Conservation (phyloP, 1,284 basidiomycete species). For the Salmacisia buchloeana region DNA sequence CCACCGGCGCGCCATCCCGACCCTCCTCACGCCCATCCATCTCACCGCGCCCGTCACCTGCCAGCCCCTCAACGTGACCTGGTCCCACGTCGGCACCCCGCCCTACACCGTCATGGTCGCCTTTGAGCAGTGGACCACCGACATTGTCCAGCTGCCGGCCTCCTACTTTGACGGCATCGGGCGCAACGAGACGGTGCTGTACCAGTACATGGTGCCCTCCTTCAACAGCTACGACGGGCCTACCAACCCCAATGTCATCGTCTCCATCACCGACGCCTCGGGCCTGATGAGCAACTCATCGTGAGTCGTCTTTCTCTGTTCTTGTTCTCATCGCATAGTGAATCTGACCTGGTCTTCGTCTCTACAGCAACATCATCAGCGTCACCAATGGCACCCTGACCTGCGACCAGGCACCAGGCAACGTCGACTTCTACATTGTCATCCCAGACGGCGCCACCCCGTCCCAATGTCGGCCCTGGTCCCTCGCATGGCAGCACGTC, state of each 20-base stretch:
- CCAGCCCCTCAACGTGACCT: slow-evolving; percentile 35
- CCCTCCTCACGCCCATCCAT: not conserved
- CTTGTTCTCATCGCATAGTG: not conserved
- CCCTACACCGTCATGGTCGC: slow-evolving; percentile 36
- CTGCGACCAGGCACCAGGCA: not conserved
- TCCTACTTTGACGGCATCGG: slow-evolving; percentile 28
- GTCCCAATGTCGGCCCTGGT: not conserved
- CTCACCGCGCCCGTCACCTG: slow-evolving; percentile 22
- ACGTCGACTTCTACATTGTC: slow-evolving; percentile 2
- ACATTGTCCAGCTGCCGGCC: slow-evolving; percentile 20
- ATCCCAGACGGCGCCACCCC: not conserved
- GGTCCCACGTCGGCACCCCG: slow-evolving; percentile 25
- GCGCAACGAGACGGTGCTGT: slow-evolving; percentile 21
- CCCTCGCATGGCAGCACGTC: slow-evolving; percentile 1
- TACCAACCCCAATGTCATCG: slow-evolving; percentile 26
- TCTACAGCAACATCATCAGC: not conserved
- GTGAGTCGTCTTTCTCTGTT: not conserved
- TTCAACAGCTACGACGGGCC: slow-evolving; percentile 15
- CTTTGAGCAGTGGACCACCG: slow-evolving; percentile 27
- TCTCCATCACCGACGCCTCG: slow-evolving; percentile 31
- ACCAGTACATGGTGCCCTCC: slow-evolving; percentile 25
- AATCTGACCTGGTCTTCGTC: not conserved
- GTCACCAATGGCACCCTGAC: slow-evolving; percentile 1
- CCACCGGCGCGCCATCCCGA: not conserved
- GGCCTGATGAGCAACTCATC: slow-evolving; percentile 32